phyloP scores from a whole-genome alignment of 2,329 filamentous ascomycete genomes.

The Penicillium decumbens region DNA sequence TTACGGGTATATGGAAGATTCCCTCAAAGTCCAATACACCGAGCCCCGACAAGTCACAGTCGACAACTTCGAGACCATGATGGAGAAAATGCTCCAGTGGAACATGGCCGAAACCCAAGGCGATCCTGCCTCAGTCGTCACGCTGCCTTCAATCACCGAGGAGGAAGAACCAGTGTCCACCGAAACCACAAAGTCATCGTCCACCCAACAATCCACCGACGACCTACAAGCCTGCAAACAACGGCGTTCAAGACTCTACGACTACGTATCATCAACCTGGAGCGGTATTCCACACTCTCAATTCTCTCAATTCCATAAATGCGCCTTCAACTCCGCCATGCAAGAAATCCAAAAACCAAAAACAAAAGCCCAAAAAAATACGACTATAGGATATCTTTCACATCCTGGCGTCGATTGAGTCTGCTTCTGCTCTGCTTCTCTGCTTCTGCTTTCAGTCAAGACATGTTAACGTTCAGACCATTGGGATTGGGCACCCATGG shows the following conservation, averaged over 20 bases:
- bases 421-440: no score
- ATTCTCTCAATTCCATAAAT: not conserved
- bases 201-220: not conserved
- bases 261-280: not conserved
- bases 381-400: no score
- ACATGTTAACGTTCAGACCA: not conserved
- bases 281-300: not conserved
- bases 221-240: not conserved
- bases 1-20: constrained; percentile 3
- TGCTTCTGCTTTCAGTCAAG: no score
- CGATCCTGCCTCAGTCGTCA: constrained; percentile 1
- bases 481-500: not conserved
- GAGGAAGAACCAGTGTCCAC: not conserved
- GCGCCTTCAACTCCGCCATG: not conserved
- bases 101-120: not conserved
- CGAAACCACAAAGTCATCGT: not conserved
- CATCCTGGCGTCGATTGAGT: no score
- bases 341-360: not conserved
- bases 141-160: not conserved
- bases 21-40: constrained; percentile 8
- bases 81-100: constrained; percentile 6
- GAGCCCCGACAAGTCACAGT: constrained; percentile 1
- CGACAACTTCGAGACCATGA: not conserved
- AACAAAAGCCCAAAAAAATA: no score
- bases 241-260: not conserved